Base-by-base conservation (phyloP, 164 flowering plant genomes). In the Houttuynia cordata region DNA sequence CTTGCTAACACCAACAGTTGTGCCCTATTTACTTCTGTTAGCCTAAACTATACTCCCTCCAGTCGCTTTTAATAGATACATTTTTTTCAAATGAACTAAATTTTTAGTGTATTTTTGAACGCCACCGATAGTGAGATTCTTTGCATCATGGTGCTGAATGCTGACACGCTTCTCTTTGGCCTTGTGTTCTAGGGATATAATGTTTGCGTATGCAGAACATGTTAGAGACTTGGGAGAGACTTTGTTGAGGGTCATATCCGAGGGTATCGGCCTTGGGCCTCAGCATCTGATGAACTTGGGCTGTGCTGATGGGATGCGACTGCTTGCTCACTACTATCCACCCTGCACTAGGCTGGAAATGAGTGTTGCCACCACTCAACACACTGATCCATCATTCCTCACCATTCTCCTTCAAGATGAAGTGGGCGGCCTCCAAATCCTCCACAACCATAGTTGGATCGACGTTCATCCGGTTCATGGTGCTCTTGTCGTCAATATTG, bases 351-450 rank as follows among this genome's bases (percentile, higher is more conserved):
- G 60, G 45, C 65, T 67, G 13, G 65, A 71, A 12, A 6, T 51
- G 22, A 67, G 67, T 10, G 10, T 62, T 24, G 78, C 74, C 19
- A 23, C 65, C 10, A 24, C 53, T 0, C 9, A 63, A 12, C 78
- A 71, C 60, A 60, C 74, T 1, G 68, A 74, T 63, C 56, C 62
- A 17, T 60, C 63, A 0, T 50, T 65, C 18, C 8, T 71, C 15
- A 74, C 72, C 15, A 39, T 71, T 45, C 47, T 74, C 51, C 55
- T 74, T 50, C 67, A 64, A 53, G 58, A 71, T 41, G 65, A 68
- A 34, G 50, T 62, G 4, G 66, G 67, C 10, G 74, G 72, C 45
- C 45, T 74, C 22, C 74, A 71, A 50, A 72, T 74, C 40, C 68
- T 60, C 37, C 45, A 60, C 25, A 64, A 50, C 0, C 53, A 67